Evolutionary conservation across 2,329 filamentous ascomycete species (phyloP).

Genomic region (Exophiala sideris): DNA sequence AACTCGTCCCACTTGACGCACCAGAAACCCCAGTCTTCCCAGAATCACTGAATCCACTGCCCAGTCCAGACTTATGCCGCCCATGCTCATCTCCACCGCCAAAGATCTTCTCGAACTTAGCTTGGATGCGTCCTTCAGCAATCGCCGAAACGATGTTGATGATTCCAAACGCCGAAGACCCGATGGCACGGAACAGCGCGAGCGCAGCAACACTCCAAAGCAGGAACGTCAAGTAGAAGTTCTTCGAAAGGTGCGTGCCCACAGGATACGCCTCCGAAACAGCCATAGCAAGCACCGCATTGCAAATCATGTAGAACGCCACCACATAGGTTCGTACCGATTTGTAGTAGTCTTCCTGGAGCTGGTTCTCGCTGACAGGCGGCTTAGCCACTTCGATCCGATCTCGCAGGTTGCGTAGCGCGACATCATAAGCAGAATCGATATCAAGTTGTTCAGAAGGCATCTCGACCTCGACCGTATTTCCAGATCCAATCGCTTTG

Average conservation of each 20-base stretch:
- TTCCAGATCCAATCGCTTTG: constrained; percentile 62
- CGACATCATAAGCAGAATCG: constrained; percentile 95
- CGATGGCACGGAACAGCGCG: constrained; percentile 83
- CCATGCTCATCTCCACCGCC: constrained; percentile 27
- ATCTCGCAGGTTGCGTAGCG: constrained; percentile 90
- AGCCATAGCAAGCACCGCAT: constrained; percentile 89
- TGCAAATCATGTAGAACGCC: constrained; percentile 86
- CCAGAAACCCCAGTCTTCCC: constrained; percentile 23
- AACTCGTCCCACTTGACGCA: constrained; percentile 17
- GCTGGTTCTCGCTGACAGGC: constrained; percentile 67
- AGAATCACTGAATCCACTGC: constrained; percentile 21
- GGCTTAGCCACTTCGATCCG: constrained; percentile 73
- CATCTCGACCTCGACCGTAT: constrained; percentile 93
- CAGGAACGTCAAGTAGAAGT: constrained; percentile 89
- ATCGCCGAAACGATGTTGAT: constrained; percentile 80
- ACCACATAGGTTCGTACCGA: constrained; percentile 98
- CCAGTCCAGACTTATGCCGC: constrained; percentile 16
- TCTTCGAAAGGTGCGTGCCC: constrained; percentile 64
- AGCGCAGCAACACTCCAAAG: constrained; percentile 85
- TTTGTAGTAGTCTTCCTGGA: constrained; percentile 98
- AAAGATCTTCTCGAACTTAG: constrained; percentile 30
- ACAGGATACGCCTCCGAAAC: constrained; percentile 80
- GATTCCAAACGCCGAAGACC: constrained; percentile 74
- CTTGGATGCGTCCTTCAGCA: constrained; percentile 77
- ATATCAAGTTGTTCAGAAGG: constrained; percentile 97